Evolutionary conservation across 345 rosid species (phyloP).

Genomic region (Clausena lansium): DNA sequence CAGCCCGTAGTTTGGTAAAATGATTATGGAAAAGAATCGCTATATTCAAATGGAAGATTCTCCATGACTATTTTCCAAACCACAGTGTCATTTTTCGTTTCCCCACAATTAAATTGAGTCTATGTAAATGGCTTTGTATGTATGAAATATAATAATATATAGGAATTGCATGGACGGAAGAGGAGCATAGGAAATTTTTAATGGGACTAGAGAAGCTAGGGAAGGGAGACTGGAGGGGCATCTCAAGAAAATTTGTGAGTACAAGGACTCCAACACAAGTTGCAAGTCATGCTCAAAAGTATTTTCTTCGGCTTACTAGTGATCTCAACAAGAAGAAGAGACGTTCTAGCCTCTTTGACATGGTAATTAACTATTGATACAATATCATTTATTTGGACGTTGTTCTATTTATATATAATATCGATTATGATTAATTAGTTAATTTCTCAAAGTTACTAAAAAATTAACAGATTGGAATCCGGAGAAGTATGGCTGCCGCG

Average conservation of each 20-base stretch:
- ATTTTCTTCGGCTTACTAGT: constrained; percentile 50
- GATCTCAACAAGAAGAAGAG: constrained; percentile 51
- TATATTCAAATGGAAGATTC: no score
- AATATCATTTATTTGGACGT: neutral
- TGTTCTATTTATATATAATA: neutral
- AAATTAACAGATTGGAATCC: neutral
- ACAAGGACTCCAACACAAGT: constrained; percentile 78
- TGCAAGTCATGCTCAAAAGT: constrained; percentile 75
- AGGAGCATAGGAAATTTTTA: constrained; percentile 54
- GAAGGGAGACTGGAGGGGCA: constrained; percentile 79
- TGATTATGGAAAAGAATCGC: no score
- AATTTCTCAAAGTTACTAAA: neutral
- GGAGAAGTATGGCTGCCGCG: neutral
- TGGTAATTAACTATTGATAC: constrained; percentile 28
- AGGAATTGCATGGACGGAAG: constrained; percentile 80
- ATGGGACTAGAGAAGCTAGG: constrained; percentile 61
- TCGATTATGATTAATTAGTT: no score
- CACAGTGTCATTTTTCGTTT: no score
- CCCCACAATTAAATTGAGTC: neutral
- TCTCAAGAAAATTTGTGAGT: constrained; percentile 52
- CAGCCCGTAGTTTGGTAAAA: no score
- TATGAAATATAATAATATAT: neutral
- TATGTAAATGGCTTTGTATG: neutral
- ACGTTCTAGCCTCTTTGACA: constrained; percentile 65
- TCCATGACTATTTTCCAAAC: no score